Percentiles rank a stretch among this genome's conserved stretches.
Conservation (phyloP, 2,329 filamentous ascomycete species). For the Helicocarpus griseus region DNA sequence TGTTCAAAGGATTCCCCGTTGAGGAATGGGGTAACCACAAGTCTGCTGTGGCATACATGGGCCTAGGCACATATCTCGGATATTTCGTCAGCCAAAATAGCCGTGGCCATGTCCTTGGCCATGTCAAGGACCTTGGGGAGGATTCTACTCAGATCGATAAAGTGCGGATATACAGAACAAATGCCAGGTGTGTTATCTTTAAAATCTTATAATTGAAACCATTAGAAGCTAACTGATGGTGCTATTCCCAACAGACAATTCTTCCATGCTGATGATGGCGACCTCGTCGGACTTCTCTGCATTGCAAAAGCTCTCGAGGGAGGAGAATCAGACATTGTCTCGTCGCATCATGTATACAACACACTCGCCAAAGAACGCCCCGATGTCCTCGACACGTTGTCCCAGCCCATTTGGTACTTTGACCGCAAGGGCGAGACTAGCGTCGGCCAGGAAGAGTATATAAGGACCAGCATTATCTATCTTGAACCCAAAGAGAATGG, state of each 20-base stretch:
- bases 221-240: too few species aligned
- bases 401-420: slow-evolving; percentile 79
- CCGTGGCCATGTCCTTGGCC: slow-evolving; percentile 73
- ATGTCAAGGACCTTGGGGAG: slow-evolving; percentile 81
- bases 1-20: slow-evolving; percentile 80
- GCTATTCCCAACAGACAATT: slow-evolving; percentile 55
- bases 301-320: slow-evolving; percentile 68
- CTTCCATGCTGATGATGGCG: slow-evolving; percentile 76
- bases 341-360: slow-evolving; percentile 74
- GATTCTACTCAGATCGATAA: slow-evolving; percentile 72
- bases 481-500: slow-evolving; percentile 58
- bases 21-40: slow-evolving; percentile 66
- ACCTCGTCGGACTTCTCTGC: slow-evolving; percentile 76
- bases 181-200: slow-evolving; percentile 53
- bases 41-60: slow-evolving; percentile 83
- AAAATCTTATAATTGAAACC: too few species aligned
- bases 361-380: slow-evolving; percentile 63
- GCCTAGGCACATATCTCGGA: slow-evolving; percentile 72
- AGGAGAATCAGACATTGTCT: slow-evolving; percentile 75
- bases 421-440: slow-evolving; percentile 80
- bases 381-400: slow-evolving; percentile 66
- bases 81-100: slow-evolving; percentile 85
- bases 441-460: slow-evolving; percentile 64
- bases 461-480: slow-evolving; percentile 64
- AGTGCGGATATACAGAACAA: slow-evolving; percentile 83